Evolutionary conservation across 495 filamentous ascomycete species (phyloP).

Genomic region (Pyrenula aspistea): DNA sequence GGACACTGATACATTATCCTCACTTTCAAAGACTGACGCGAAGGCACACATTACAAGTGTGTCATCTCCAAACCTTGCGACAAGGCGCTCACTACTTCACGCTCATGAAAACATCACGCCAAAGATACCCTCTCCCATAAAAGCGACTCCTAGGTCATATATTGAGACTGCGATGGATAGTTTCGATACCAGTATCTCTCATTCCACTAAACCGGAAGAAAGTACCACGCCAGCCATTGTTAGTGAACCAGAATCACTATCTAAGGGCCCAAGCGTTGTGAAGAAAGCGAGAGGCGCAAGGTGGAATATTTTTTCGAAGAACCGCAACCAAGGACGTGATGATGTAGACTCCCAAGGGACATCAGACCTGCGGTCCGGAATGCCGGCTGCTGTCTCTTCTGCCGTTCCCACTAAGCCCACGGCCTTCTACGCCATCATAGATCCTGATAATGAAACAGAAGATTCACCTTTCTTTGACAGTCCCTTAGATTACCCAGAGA

Average conservation of each 20-base stretch:
- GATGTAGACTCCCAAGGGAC: background rate
- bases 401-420: slow-evolving; percentile 27
- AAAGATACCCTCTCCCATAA: background rate
- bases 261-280: slow-evolving; percentile 18
- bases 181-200: background rate
- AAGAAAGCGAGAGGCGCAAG: slow-evolving; percentile 25
- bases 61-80: background rate
- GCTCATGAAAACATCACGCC: background rate
- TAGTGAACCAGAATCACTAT: slow-evolving; percentile 6
- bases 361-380: background rate
- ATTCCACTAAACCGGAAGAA: background rate
- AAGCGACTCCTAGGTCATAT: background rate
- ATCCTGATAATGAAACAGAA: slow-evolving; percentile 41
- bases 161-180: background rate
- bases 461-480: background rate
- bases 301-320: slow-evolving; percentile 78
- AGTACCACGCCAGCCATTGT: background rate
- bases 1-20: background rate
- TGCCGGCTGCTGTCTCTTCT: slow-evolving; percentile 24
- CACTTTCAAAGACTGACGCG: background rate
- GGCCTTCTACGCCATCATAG: slow-evolving; percentile 77
- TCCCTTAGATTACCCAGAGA: slow-evolving; percentile 19
- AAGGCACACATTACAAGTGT: background rate
- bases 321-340: slow-evolving; percentile 13
- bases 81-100: background rate